Evolutionary conservation across 345 rosid genomes (phyloP).

Genomic region (Conringia planisiliqua): DNA sequence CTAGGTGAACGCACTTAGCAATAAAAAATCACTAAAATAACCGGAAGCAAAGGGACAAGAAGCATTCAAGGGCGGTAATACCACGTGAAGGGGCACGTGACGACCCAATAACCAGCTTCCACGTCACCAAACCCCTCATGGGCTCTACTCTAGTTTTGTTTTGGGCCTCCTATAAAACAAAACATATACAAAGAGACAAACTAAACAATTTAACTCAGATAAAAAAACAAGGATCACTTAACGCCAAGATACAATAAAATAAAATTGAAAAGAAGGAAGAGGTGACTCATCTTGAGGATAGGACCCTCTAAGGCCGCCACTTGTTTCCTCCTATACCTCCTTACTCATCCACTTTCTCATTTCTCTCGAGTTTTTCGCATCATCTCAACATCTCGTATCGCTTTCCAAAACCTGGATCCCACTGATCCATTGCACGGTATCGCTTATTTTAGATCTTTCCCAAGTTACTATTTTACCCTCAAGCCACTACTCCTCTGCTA

Average conservation of each 20-base stretch:
- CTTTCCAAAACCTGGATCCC: conserved; percentile 26
- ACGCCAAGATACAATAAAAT: not conserved
- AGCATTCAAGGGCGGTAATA: not conserved
- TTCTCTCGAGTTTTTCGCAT: not conserved
- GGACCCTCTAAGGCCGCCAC: conserved; percentile 17
- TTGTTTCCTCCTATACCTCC: not conserved
- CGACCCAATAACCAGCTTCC: not conserved
- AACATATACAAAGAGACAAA: conserved; percentile 11
- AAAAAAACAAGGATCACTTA: not conserved
- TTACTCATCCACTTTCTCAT: not conserved
- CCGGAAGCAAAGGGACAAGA: conserved; percentile 18
- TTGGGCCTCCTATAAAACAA: conserved; percentile 10
- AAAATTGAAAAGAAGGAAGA: not conserved
- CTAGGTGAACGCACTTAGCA: not conserved
- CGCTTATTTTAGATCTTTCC: not conserved
- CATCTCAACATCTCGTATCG: not conserved
- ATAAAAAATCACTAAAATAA: not conserved
- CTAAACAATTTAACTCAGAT: not conserved
- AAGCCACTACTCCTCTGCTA: not conserved
- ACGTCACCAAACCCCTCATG: conserved; percentile 17
- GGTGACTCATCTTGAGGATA: conserved; percentile 31
- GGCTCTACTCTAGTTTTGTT: conserved; percentile 3
- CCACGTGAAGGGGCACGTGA: conserved; percentile 18
- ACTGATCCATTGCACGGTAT: conserved; percentile 19
- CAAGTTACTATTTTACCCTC: conserved; percentile 5